Conservation (phyloP, 768 basidiomycete genomes). For the Lactarius akahatsu region DNA sequence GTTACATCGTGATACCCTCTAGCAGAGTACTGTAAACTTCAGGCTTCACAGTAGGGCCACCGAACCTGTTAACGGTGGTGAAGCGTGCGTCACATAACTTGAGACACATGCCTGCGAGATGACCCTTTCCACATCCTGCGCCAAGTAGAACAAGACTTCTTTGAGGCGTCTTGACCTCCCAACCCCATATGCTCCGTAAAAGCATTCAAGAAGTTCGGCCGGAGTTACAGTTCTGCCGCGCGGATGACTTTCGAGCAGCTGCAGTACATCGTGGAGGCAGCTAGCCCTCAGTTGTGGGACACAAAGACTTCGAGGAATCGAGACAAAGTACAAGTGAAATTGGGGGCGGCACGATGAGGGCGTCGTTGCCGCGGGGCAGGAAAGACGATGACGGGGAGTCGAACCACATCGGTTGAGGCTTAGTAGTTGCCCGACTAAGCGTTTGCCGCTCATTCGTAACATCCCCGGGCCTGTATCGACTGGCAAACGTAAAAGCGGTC, state of each 20-base stretch:
- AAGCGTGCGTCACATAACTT: background rate
- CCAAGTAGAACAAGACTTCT: constrained; percentile 15
- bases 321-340: constrained; percentile 25
- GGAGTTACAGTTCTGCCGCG: constrained; percentile 14
- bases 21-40: background rate
- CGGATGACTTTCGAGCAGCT: constrained; percentile 18
- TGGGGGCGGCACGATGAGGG: constrained; percentile 15
- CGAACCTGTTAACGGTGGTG: constrained; percentile 1
- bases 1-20: background rate
- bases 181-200: background rate
- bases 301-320: constrained; percentile 23
- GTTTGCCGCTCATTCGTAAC: constrained; percentile 19
- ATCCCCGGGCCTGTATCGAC: constrained; percentile 22
- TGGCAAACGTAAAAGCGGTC: constrained; percentile 20
- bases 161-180: constrained; percentile 18
- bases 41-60: constrained; percentile 22
- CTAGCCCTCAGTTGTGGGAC: constrained; percentile 24
- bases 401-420: constrained; percentile 21
- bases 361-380: constrained; percentile 1
- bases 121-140: constrained; percentile 21
- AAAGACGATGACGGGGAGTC: constrained; percentile 16
- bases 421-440: constrained; percentile 14
- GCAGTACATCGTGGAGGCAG: constrained; percentile 15
- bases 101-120: constrained; percentile 18
- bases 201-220: no score